Evolutionary conservation across 768 basidiomycete genomes (phyloP).

Genomic region (Serendipita sp.): DNA sequence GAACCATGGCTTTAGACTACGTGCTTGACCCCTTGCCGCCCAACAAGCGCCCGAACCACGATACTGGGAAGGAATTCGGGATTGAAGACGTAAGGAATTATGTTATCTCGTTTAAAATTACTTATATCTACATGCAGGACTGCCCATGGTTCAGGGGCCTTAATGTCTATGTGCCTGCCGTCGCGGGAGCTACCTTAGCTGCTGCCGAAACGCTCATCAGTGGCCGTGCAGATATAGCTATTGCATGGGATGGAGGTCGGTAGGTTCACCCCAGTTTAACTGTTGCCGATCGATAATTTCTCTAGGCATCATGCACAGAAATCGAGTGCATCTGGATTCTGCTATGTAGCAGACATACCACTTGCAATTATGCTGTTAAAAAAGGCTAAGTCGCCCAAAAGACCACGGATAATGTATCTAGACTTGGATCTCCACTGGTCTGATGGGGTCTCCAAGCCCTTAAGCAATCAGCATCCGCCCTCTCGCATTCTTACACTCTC

Average conservation of each 20-base stretch:
- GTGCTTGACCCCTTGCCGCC: not conserved
- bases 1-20: not conserved
- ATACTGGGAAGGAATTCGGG: slow-evolving; percentile 30
- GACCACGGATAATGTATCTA: slow-evolving; percentile 67
- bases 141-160: slow-evolving; percentile 65
- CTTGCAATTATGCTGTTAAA: slow-evolving; percentile 63
- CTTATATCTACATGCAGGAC: slow-evolving; percentile 32
- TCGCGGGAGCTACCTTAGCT: slow-evolving; percentile 66
- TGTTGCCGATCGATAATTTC: not conserved
- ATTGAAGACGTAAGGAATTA: slow-evolving; percentile 34
- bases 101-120: not conserved
- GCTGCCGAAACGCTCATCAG: slow-evolving; percentile 46
- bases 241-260: slow-evolving; percentile 90
- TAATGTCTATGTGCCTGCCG: slow-evolving; percentile 44
- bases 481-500: slow-evolving; percentile 44
- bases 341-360: slow-evolving; percentile 83
- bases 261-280: slow-evolving; percentile 15
- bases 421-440: slow-evolving; percentile 88
- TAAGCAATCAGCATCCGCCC: slow-evolving; percentile 31
- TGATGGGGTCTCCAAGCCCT: slow-evolving; percentile 72
- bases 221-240: slow-evolving; percentile 37
- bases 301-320: slow-evolving; percentile 70
- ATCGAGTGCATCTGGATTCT: slow-evolving; percentile 69
- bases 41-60: not conserved
- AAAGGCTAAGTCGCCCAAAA: slow-evolving; percentile 20